phyloP scores from a whole-genome alignment of 2,329 filamentous ascomycete genomes.

The Pyricularia sp. region DNA sequence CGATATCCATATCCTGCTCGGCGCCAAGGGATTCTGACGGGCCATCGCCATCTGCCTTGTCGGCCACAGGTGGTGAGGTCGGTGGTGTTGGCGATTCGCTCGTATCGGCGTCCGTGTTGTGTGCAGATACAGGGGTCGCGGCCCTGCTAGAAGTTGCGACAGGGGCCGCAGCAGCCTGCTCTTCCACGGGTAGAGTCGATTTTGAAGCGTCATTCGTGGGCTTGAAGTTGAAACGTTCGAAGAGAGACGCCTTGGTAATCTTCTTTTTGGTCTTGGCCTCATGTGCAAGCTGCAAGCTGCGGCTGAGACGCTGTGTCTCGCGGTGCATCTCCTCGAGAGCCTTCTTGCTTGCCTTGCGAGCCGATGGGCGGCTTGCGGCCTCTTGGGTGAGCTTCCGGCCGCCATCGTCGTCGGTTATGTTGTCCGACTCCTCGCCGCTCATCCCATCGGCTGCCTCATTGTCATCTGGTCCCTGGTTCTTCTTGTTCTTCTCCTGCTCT shows the following conservation, averaged over 20 bases:
- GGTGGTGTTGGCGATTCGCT: conserved; percentile 54
- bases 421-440: conserved; percentile 36
- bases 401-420: conserved; percentile 51
- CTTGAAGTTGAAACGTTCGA: conserved; percentile 74
- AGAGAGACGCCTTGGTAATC: conserved; percentile 72
- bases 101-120: conserved; percentile 42
- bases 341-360: conserved; percentile 86
- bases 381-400: conserved; percentile 60
- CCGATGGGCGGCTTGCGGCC: conserved; percentile 35
- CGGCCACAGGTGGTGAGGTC: conserved; percentile 50
- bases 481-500: conserved; percentile 20
- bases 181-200: conserved; percentile 18
- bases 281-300: conserved; percentile 86
- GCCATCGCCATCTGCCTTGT: conserved; percentile 16
- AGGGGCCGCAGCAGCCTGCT: conserved; percentile 8
- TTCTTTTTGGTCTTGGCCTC: conserved; percentile 88
- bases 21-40: conserved; percentile 11
- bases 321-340: conserved; percentile 90
- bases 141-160: conserved; percentile 45
- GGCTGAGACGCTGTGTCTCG: conserved; percentile 83
- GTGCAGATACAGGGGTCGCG: conserved; percentile 31
- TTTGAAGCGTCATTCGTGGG: conserved; percentile 17
- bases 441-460: conserved; percentile 28
- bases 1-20: neutral
- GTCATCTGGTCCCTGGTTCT: conserved; percentile 32